phyloP scores from a whole-genome alignment of 228 moss, liverwort and hornwort genomes.

The Sphagnum fallax region DNA sequence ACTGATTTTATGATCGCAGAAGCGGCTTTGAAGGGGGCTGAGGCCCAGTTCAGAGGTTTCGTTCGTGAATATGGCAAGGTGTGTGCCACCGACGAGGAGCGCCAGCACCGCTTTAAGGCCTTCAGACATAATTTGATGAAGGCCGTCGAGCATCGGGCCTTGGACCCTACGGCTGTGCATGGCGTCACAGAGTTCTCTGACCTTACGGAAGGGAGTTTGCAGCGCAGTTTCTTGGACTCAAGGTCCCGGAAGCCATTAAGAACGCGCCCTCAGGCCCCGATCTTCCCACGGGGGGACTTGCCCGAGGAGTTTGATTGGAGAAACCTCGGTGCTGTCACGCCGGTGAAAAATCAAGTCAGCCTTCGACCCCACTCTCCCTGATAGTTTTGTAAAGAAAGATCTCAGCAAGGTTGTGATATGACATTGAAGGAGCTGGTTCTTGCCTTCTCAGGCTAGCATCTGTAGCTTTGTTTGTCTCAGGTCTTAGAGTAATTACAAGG shows the following conservation, averaged over 20 bases:
- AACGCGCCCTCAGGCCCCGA: constrained; percentile 25
- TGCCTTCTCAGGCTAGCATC: too few relatives aligned
- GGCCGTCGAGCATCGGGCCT: constrained; percentile 89
- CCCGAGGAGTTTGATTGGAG: constrained; percentile 89
- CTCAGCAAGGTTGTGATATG: too few relatives aligned
- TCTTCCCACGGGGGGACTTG: constrained; percentile 70
- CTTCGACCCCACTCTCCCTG: too few relatives aligned
- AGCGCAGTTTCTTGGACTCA: constrained; percentile 51
- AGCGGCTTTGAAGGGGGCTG: constrained; percentile 52
- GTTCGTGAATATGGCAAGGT: constrained; percentile 47
- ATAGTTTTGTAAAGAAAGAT: too few relatives aligned
- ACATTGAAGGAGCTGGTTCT: too few relatives aligned
- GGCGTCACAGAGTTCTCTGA: constrained; percentile 87
- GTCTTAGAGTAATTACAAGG: too few relatives aligned
- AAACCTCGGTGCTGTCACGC: constrained; percentile 67
- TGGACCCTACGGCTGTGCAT: constrained; percentile 77
- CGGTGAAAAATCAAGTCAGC: constrained; percentile 77
- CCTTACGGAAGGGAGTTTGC: constrained; percentile 83
- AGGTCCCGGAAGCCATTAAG: constrained; percentile 10
- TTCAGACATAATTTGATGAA: constrained; percentile 69
- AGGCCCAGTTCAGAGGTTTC: constrained; percentile 63
- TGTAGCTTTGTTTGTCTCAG: too few relatives aligned
- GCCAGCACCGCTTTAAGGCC: constrained; percentile 62
- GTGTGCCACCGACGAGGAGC: constrained; percentile 58
- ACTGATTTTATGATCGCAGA: constrained; percentile 31